Percentiles rank a stretch among this genome's conserved stretches.
These are phyloP conservation scores for Cunninghamia lanceolata DNA, from an alignment of 75 land plant species.

Conservation along the genomic window DNA sequence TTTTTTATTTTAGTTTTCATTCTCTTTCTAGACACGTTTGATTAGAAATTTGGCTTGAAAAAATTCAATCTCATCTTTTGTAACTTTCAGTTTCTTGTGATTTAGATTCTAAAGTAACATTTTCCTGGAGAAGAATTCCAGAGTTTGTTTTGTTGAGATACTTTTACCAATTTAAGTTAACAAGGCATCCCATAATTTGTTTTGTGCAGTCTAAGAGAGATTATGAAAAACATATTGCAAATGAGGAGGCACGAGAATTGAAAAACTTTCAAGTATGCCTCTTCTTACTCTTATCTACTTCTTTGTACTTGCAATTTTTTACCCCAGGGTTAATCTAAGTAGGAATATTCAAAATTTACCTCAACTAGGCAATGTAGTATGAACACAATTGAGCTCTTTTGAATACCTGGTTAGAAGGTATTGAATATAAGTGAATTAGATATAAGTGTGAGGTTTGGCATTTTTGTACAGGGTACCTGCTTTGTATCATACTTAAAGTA, in stretches of 20 bases:
- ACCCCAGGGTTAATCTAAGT: neutral
- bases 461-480: neutral
- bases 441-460: neutral
- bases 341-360: neutral
- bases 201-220: constrained; percentile 68
- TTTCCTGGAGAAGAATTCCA: neutral
- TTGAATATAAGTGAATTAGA: neutral
- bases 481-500: neutral
- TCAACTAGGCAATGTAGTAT: neutral
- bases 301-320: neutral
- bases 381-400: neutral
- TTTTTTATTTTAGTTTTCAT: neutral
- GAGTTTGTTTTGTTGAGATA: neutral
- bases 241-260: constrained; percentile 72
- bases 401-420: neutral
- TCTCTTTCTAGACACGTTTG: neutral
- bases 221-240: constrained; percentile 62
- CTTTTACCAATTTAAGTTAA: neutral
- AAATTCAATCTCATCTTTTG: neutral
- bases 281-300: neutral
- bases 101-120: neutral
- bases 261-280: constrained; percentile 68
- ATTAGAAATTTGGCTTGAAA: neutral
- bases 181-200: neutral
- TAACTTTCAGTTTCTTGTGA: neutral